Percentiles rank a stretch among this genome's conserved stretches.
Evolutionary conservation across 768 basidiomycete genomes (phyloP).

Genomic region (Piloderma croceum): DNA sequence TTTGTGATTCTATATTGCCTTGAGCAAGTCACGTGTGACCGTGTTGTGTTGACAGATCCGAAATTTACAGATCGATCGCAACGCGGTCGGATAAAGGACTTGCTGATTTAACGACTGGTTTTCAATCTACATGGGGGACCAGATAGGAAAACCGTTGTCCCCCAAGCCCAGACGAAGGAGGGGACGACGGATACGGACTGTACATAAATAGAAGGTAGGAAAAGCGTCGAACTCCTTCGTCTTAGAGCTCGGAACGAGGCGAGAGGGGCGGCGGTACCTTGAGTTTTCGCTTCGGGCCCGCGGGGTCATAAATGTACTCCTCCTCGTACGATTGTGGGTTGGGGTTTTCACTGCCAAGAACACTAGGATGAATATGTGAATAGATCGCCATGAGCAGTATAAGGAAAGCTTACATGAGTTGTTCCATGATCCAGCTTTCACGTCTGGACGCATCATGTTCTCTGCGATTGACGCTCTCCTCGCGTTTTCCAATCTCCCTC

Average conservation of each 20-base stretch:
- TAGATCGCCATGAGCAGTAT: background rate
- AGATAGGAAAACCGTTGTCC: constrained; percentile 67
- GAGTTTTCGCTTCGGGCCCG: constrained; percentile 66
- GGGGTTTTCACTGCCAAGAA: constrained; percentile 63
- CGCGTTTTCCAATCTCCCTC: constrained; percentile 79
- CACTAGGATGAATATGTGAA: constrained; percentile 31
- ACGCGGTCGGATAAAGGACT: constrained; percentile 31
- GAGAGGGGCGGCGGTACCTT: constrained; percentile 85
- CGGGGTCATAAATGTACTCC: constrained; percentile 74
- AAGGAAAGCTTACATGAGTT: constrained; percentile 62
- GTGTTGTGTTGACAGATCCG: constrained; percentile 17
- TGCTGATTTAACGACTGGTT: constrained; percentile 29
- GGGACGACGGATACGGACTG: constrained; percentile 57
- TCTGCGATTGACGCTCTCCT: constrained; percentile 78
- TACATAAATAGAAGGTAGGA: constrained; percentile 56
- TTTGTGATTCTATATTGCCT: constrained; percentile 17
- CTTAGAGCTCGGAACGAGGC: constrained; percentile 91
- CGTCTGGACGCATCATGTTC: constrained; percentile 85
- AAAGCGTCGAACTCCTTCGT: constrained; percentile 72
- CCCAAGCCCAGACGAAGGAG: constrained; percentile 91
- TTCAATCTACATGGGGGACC: constrained; percentile 69
- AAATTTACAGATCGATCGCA: constrained; percentile 25
- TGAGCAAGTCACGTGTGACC: constrained; percentile 22
- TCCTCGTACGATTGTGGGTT: constrained; percentile 77
- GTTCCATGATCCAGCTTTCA: constrained; percentile 90